Percentiles rank a stretch among this genome's conserved stretches.
Conservation (phyloP, 83 land plant genomes). For the Thuja plicata region DNA sequence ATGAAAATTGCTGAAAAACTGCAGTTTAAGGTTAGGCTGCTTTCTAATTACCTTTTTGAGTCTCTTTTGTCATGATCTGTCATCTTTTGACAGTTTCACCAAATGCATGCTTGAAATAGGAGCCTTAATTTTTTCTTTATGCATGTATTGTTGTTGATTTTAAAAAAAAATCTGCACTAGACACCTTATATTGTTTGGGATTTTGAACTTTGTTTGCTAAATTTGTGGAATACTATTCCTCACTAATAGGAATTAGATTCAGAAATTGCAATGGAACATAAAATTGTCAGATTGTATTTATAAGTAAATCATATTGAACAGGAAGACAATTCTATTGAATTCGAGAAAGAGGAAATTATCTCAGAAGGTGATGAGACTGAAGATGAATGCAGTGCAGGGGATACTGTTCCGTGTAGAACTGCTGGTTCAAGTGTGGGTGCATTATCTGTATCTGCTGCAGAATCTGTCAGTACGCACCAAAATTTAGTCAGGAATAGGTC, state of each 20-base stretch:
- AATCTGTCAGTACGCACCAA: not conserved
- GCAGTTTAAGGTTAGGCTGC: not conserved
- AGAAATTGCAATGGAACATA: not conserved
- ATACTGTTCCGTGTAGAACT: not conserved
- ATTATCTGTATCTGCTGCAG: slow-evolving; percentile 5
- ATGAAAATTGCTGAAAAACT: not conserved
- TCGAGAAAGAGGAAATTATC: slow-evolving; percentile 16
- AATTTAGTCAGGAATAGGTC: not conserved
- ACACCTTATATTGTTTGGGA: not conserved
- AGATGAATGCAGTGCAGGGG: slow-evolving; percentile 1
- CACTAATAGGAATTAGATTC: not conserved
- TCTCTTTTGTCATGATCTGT: not conserved
- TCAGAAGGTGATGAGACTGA: slow-evolving; percentile 15
- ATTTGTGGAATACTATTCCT: not conserved
- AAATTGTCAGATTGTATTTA: not conserved
- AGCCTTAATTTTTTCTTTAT: not conserved
- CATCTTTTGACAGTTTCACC: not conserved
- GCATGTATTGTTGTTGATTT: not conserved
- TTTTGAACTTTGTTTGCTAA: not conserved
- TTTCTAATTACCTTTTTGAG: not conserved
- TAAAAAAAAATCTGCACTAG: not conserved
- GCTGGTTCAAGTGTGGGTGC: not conserved
- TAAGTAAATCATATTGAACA: not conserved
- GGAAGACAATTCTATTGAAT: slow-evolving; percentile 8
- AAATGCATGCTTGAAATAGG: not conserved